Evolutionary conservation across 2,329 filamentous ascomycete species (phyloP).

Genomic region (Cytospora chrysosperma): DNA sequence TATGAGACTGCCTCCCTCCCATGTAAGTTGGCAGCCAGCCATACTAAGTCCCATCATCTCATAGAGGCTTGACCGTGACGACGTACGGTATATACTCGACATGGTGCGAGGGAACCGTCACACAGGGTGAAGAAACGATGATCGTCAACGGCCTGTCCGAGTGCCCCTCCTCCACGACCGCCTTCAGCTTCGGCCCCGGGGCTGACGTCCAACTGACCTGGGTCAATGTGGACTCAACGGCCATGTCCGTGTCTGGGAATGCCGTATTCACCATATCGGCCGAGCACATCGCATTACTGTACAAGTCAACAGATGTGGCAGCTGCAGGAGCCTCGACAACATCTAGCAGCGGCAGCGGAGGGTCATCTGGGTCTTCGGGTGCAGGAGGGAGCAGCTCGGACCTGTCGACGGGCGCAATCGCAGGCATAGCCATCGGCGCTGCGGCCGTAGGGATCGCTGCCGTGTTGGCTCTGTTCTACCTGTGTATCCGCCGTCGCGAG

Average conservation of each 20-base stretch:
- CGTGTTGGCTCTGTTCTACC: constrained; percentile 7
- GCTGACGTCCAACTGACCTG: constrained; percentile 10
- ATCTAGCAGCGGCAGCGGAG: neutral
- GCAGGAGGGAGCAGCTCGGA: neutral
- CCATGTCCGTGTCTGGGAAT: constrained; percentile 10
- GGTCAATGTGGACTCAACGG: constrained; percentile 5
- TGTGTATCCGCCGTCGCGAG: constrained; percentile 6
- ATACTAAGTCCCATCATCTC: neutral
- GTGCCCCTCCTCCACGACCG: constrained; percentile 17
- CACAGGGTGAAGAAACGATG: constrained; percentile 5
- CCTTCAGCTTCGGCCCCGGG: constrained; percentile 8
- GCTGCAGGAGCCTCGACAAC: neutral
- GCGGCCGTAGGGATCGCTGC: neutral
- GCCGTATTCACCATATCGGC: constrained; percentile 16
- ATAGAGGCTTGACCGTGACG: constrained; percentile 13
- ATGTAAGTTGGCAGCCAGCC: too few relatives aligned
- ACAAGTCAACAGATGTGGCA: constrained; percentile 11
- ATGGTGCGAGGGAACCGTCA: constrained; percentile 19
- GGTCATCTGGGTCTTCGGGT: neutral
- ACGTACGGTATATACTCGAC: constrained; percentile 21
- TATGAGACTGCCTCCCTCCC: too few relatives aligned
- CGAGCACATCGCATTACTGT: constrained; percentile 11
- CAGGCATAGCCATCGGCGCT: constrained; percentile 19
- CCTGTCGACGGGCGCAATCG: constrained; percentile 12
- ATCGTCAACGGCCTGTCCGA: constrained; percentile 21